A percentile compares a stretch with the other conserved stretches of the same genome.
Evolutionary conservation across 306 rosid genomes (phyloP).

Genomic region (Corylus heterophylla): DNA sequence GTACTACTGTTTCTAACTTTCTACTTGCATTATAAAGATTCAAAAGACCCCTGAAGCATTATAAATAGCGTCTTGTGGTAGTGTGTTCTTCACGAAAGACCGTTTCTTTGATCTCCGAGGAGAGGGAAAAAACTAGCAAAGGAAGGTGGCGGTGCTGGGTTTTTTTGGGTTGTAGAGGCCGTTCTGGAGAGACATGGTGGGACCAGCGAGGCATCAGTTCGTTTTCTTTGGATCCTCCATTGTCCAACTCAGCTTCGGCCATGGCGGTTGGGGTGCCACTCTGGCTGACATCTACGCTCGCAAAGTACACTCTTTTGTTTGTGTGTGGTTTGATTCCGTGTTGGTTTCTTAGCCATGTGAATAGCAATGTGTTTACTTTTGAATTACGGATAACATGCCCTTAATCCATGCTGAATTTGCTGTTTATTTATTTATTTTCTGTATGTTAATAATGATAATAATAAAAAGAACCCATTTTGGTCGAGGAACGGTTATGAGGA

Average conservation of each 20-base stretch:
- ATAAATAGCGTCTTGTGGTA: too few relatives aligned
- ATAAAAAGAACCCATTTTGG: not conserved
- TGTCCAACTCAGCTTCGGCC: constrained; percentile 75
- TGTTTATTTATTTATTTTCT: not conserved
- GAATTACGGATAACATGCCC: not conserved
- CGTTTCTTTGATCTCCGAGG: not conserved
- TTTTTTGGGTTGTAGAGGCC: not conserved
- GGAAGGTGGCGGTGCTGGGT: not conserved
- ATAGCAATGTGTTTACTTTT: too few relatives aligned
- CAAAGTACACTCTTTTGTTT: constrained; percentile 42
- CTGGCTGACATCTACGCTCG: constrained; percentile 88
- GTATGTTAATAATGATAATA: not conserved
- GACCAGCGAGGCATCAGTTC: constrained; percentile 73
- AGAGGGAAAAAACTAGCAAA: not conserved
- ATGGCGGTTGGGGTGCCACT: constrained; percentile 87
- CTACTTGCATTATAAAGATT: too few relatives aligned
- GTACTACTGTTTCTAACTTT: too few relatives aligned
- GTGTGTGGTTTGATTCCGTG: not conserved
- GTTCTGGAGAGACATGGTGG: constrained; percentile 56
- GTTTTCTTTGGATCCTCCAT: constrained; percentile 95
- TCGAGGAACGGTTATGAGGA: not conserved
- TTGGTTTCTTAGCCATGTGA: not conserved
- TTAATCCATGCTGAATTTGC: not conserved
- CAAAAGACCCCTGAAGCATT: too few relatives aligned
- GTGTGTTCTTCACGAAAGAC: too few relatives aligned